Percentiles rank a stretch among this genome's conserved stretches.
Evolutionary conservation across 2,329 filamentous ascomycete species (phyloP).

Genomic region (Talaromyces marneffei): DNA sequence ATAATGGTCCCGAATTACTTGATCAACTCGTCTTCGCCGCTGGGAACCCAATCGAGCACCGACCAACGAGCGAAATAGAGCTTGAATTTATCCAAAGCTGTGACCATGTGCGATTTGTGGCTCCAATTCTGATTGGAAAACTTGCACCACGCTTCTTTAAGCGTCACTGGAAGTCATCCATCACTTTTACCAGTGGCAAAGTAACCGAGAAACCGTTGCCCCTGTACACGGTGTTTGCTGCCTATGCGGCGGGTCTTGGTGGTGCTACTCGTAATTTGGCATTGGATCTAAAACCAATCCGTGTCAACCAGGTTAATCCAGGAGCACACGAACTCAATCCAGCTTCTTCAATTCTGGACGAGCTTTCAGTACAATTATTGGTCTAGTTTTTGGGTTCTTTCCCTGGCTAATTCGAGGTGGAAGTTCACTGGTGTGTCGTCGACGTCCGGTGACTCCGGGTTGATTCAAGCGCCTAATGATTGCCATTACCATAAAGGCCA

Average conservation of each 20-base stretch:
- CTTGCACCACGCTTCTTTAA: slow-evolving; percentile 43
- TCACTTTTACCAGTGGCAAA: slow-evolving; percentile 51
- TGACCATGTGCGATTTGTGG: slow-evolving; percentile 32
- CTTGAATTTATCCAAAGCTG: slow-evolving; percentile 18
- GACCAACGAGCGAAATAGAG: slow-evolving; percentile 22
- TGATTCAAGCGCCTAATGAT: too few species aligned
- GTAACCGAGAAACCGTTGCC: slow-evolving; percentile 42
- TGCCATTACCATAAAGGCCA: too few species aligned
- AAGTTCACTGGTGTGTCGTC: slow-evolving; percentile 37
- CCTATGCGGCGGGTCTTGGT: slow-evolving; percentile 28
- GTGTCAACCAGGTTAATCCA: slow-evolving; percentile 58
- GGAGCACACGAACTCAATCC: slow-evolving; percentile 54
- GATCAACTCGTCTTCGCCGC: slow-evolving; percentile 57
- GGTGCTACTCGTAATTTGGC: slow-evolving; percentile 53
- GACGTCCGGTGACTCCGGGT: slow-evolving; percentile 29
- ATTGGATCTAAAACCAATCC: slow-evolving; percentile 56
- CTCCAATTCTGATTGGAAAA: slow-evolving; percentile 48
- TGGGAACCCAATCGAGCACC: slow-evolving; percentile 41
- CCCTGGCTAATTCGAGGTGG: slow-evolving; percentile 29
- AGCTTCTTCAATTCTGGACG: slow-evolving; percentile 40
- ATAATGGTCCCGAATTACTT: slow-evolving; percentile 21
- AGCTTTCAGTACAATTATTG: slow-evolving; percentile 28
- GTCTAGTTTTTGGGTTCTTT: neutral
- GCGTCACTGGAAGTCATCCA: slow-evolving; percentile 39
- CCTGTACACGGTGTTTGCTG: slow-evolving; percentile 28